Conservation (phyloP, 2,329 filamentous ascomycete species). For the Ophiostoma ulmi region DNA sequence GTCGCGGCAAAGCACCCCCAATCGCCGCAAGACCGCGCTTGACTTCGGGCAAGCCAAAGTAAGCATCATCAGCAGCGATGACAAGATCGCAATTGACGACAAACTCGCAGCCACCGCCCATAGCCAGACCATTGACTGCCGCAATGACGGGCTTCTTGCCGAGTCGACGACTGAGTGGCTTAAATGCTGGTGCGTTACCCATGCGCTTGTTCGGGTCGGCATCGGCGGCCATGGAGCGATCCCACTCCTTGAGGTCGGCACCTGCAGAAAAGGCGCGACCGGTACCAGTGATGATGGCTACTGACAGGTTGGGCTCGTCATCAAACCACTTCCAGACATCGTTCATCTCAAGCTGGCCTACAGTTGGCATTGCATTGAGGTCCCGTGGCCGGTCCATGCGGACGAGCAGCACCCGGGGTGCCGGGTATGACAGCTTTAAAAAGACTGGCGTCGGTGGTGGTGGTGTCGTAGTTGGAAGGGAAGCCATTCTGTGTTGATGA, state of each 20-base stretch:
- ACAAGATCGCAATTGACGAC: slow-evolving; percentile 57
- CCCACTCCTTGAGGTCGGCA: slow-evolving; percentile 49
- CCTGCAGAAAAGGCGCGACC: slow-evolving; percentile 53
- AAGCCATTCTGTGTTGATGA: not conserved
- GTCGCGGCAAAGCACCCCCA: slow-evolving; percentile 63
- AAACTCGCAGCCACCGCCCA: slow-evolving; percentile 59
- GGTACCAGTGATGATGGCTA: slow-evolving; percentile 47
- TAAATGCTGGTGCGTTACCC: slow-evolving; percentile 31
- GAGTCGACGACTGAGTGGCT: slow-evolving; percentile 42
- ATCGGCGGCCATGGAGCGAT: slow-evolving; percentile 31
- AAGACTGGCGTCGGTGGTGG: slow-evolving; percentile 35
- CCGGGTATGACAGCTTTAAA: slow-evolving; percentile 41
- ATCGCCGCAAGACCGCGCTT: slow-evolving; percentile 65
- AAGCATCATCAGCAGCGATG: slow-evolving; percentile 47
- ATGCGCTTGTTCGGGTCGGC: slow-evolving; percentile 29
- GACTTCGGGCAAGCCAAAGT: slow-evolving; percentile 61
- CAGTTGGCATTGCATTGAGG: slow-evolving; percentile 44
- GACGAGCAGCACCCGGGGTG: slow-evolving; percentile 45
- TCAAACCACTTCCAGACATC: slow-evolving; percentile 51
- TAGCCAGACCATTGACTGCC: slow-evolving; percentile 57
- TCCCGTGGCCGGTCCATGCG: slow-evolving; percentile 47
- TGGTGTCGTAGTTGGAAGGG: slow-evolving; percentile 18
- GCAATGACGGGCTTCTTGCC: slow-evolving; percentile 60
- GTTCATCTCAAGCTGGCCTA: slow-evolving; percentile 46
- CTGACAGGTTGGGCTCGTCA: slow-evolving; percentile 43